These are phyloP conservation scores for Citrus trifoliata DNA, from an alignment of 345 rosid genomes.

Conservation along the genomic window DNA sequence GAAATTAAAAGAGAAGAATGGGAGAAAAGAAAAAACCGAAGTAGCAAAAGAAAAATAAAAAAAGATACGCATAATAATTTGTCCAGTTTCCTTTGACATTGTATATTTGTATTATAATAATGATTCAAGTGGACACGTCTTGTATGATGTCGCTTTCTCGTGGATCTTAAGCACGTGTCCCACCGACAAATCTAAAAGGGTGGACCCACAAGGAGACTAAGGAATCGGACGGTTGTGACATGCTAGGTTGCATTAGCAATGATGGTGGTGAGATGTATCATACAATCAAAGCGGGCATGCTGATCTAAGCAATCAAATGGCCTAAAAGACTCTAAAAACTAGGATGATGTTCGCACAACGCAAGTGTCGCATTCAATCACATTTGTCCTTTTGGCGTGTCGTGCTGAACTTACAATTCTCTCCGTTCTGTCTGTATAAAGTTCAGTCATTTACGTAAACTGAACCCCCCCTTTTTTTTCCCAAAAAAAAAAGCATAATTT, in stretches of 20 bases:
- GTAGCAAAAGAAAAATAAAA: neutral
- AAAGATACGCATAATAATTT: neutral
- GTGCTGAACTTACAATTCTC: slow-evolving; percentile 28
- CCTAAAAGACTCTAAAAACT: neutral
- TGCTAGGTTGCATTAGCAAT: slow-evolving; percentile 17
- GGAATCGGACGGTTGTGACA: slow-evolving; percentile 12
- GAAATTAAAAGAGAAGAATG: too few relatives aligned
- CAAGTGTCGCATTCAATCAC: too few relatives aligned
- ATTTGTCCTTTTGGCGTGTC: slow-evolving; percentile 27
- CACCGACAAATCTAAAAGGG: slow-evolving; percentile 24
- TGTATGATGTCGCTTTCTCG: slow-evolving; percentile 23
- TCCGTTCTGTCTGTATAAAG: neutral
- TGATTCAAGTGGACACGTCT: neutral
- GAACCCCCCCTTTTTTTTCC: too few relatives aligned
- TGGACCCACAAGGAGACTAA: slow-evolving; percentile 1
- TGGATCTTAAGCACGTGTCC: slow-evolving; percentile 32
- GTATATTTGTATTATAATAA: neutral
- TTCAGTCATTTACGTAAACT: too few relatives aligned
- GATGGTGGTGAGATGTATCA: slow-evolving; percentile 27
- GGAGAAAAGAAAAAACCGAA: neutral
- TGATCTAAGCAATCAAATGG: slow-evolving; percentile 18
- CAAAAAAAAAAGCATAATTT: too few relatives aligned
- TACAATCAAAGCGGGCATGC: slow-evolving; percentile 1
- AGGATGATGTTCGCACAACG: slow-evolving; percentile 16
- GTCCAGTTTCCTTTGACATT: neutral